Conservation (phyloP, 768 basidiomycete species). For the Kwoniella newhampshirensis region DNA sequence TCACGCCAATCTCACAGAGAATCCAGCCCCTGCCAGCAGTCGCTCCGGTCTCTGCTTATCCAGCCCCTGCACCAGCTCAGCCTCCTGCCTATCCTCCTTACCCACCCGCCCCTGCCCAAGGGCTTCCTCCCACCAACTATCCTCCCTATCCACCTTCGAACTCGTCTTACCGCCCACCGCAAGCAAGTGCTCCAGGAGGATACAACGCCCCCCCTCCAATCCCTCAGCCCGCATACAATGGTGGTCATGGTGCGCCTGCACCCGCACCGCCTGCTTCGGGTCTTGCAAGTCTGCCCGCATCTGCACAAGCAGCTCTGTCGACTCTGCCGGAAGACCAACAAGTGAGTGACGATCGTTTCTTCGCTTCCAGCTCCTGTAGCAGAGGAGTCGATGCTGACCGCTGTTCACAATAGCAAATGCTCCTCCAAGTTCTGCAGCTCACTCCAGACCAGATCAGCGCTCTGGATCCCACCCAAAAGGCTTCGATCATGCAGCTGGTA, state of each 20-base stretch:
- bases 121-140: conserved; percentile 37
- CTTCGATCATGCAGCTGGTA: conserved; percentile 77
- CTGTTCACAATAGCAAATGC: conserved; percentile 64
- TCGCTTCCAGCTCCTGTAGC: background rate
- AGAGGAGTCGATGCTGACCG: too few species aligned
- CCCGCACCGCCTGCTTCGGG: conserved; percentile 14
- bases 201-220: conserved; percentile 31
- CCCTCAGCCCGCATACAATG: conserved; percentile 39
- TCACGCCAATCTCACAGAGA: conserved; percentile 21
- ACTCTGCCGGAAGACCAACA: conserved; percentile 49
- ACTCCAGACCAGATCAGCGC: conserved; percentile 79
- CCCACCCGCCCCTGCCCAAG: conserved; percentile 19
- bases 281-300: conserved; percentile 27
- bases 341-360: conserved; percentile 31
- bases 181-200: conserved; percentile 13
- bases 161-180: conserved; percentile 45
- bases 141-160: conserved; percentile 26
- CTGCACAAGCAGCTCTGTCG: conserved; percentile 32
- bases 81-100: conserved; percentile 26
- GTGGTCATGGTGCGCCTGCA: conserved; percentile 45
- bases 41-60: conserved; percentile 38
- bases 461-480: conserved; percentile 73
- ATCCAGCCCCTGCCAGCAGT: conserved; percentile 43
- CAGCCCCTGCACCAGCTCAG: conserved; percentile 10
- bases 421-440: conserved; percentile 80